Base-by-base conservation (phyloP, 352 stramenopile species). In the Globisporangium okanoganense region DNA sequence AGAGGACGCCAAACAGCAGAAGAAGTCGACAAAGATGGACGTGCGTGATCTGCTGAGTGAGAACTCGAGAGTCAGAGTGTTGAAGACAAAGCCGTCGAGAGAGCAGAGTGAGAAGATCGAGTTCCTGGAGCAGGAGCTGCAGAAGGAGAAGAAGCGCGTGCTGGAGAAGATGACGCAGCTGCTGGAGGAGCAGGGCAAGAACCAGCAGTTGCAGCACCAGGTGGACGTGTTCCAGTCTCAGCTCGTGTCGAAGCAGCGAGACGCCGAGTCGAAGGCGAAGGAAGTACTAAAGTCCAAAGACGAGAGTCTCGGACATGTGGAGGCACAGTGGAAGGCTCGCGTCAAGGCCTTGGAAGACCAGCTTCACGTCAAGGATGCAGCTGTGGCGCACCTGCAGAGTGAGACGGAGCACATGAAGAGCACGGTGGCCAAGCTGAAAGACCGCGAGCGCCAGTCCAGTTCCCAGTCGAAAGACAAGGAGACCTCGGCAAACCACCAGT, bases 101-200 rank as follows among this genome's bases (percentile, higher is more conserved):
- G 49, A 56, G 7, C 27, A 53, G 22, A 36, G 38, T 0, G 29
- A 53, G 16, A 38, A 58, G 3, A 54, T 54, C 6, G 58, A 63
- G 45, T 57, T 61, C 5, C 53, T 88, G n/a, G 71, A 79, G 62
- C 47, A 56, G 16, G 75, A 88, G 49, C 55, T 93, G 5, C 72
- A 88, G 51, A 79, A 78, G 5, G 83, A 93, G 52, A 88, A 91
- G 64, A 81, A 82, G 60, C 78, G 75, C 20, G 77, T 87, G 41
- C 57, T 90, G 43, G 66, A 87, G 29, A 89, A 88, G 58, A 88
- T 86, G 76, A 82, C 78, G 2, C 75, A 85, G 31, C 52, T 91
- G 18, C 65, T 90, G 5, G 71, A 88, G 16, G 81, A 90, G 31
- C 79, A 93, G 54, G 67, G 66, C 40, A 90, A 87, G 55, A 83